A percentile compares a stretch with the other conserved stretches of the same genome.
phyloP scores from a whole-genome alignment of 768 basidiomycete genomes.

The Agaricus blazei region DNA sequence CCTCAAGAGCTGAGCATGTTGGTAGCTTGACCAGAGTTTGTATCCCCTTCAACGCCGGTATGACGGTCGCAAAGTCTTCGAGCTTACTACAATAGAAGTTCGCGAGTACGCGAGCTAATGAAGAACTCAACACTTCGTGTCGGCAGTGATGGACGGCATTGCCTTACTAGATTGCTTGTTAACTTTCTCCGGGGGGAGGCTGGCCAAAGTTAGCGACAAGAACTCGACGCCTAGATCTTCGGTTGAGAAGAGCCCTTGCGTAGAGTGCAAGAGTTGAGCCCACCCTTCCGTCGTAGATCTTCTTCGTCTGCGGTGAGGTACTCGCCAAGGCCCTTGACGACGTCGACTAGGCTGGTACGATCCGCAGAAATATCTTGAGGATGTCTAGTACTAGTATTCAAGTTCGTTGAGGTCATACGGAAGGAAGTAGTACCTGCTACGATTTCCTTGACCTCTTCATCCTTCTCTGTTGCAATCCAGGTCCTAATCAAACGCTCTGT shows the following conservation, averaged over 20 bases:
- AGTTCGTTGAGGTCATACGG: not conserved
- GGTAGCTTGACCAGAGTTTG: constrained; percentile 58
- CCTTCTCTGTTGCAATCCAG: constrained; percentile 64
- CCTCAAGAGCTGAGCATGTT: constrained; percentile 38
- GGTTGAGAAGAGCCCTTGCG: not conserved
- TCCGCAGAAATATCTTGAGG: constrained; percentile 46
- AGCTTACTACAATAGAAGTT: constrained; percentile 84
- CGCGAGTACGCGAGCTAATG: constrained; percentile 72
- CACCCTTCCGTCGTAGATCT: constrained; percentile 74
- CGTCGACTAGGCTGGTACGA: constrained; percentile 55
- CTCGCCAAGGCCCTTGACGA: constrained; percentile 85
- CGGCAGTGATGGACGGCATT: not conserved
- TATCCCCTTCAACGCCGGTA: constrained; percentile 78
- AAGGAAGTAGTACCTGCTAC: constrained; percentile 47
- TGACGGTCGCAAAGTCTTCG: constrained; percentile 79
- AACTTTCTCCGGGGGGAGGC: constrained; percentile 55
- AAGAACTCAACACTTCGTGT: not conserved
- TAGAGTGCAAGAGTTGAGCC: not conserved
- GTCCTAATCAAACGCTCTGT: constrained; percentile 54
- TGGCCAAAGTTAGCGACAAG: constrained; percentile 64
- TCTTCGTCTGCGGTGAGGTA: constrained; percentile 88
- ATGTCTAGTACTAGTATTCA: not conserved
- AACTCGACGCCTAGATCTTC: constrained; percentile 69
- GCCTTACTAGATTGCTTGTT: constrained; percentile 78
- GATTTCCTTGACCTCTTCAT: constrained; percentile 53